Evolutionary conservation across 768 basidiomycete genomes (phyloP).

Genomic region (Postia placenta): DNA sequence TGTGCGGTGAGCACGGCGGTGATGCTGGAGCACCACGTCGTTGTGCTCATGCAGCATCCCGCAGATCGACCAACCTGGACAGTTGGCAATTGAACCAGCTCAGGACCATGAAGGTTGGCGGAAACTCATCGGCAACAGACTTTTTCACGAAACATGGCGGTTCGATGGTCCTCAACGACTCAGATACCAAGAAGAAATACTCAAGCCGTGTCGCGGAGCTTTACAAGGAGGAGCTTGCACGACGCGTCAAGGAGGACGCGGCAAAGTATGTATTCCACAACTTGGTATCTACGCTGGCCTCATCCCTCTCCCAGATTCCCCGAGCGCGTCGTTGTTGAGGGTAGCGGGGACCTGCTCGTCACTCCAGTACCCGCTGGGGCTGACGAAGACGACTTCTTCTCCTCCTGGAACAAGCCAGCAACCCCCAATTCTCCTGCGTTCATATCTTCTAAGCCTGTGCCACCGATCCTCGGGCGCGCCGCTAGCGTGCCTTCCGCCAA

Average conservation of each 20-base stretch:
- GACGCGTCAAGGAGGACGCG: conserved; percentile 72
- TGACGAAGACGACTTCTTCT: conserved; percentile 91
- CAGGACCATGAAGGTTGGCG: conserved; percentile 94
- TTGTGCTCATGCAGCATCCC: conserved; percentile 2
- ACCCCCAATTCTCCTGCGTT: conserved; percentile 23
- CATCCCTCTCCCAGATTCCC: conserved; percentile 69
- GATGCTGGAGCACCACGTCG: no score
- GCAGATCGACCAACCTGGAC: conserved; percentile 93
- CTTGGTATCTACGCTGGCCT: no score
- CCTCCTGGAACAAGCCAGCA: conserved; percentile 88
- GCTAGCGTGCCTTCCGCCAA: conserved; percentile 15
- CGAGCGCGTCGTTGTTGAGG: conserved; percentile 74
- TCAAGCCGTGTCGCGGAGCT: conserved; percentile 74
- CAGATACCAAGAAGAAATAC: conserved; percentile 88
- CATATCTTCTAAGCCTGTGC: conserved; percentile 34
- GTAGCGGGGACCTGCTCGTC: conserved; percentile 33
- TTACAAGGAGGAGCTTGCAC: conserved; percentile 89
- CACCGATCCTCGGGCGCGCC: conserved; percentile 55
- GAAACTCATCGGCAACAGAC: conserved; percentile 79
- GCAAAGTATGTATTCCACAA: conserved; percentile 43
- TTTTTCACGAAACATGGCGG: conserved; percentile 91
- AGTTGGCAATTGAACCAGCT: conserved; percentile 88
- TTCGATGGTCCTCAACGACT: conserved; percentile 55
- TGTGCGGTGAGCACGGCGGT: conserved; percentile 80
- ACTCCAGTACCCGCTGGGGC: conserved; percentile 25